Evolutionary conservation across 2,329 filamentous ascomycete genomes (phyloP).

Genomic region (Blastomyces gilchristii): DNA sequence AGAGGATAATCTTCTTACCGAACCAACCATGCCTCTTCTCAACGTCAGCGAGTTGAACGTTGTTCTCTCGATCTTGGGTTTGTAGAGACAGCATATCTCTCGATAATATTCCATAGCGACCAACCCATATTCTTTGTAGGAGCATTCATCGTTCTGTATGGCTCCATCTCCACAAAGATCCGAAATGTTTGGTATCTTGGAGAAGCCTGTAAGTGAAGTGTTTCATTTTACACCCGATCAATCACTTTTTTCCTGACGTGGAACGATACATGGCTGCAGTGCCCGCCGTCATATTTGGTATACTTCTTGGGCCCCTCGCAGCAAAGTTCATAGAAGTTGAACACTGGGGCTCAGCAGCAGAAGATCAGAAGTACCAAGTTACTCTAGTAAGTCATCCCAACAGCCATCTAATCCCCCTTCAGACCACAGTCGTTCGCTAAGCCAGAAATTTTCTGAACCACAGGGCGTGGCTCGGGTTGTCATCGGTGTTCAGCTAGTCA

Average conservation of each 20-base stretch:
- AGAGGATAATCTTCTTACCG: not conserved
- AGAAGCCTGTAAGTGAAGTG: constrained; percentile 27
- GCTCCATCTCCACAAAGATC: constrained; percentile 28
- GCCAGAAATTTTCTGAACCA: constrained; percentile 7
- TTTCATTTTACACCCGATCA: not conserved
- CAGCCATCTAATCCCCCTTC: not conserved
- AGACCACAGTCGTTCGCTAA: not conserved
- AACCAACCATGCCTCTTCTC: constrained; percentile 26
- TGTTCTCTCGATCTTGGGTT: constrained; percentile 26
- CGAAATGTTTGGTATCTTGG: constrained; percentile 33
- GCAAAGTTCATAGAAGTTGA: constrained; percentile 44
- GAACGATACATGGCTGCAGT: constrained; percentile 29
- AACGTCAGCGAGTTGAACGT: constrained; percentile 29
- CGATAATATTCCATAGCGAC: not conserved
- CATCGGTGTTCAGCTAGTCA: constrained; percentile 53
- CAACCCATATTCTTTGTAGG: constrained; percentile 18
- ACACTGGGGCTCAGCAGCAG: constrained; percentile 28
- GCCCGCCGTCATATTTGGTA: constrained; percentile 46
- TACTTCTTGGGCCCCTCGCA: constrained; percentile 45
- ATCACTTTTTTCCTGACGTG: not conserved
- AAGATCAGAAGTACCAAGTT: constrained; percentile 30
- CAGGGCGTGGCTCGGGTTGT: constrained; percentile 47
- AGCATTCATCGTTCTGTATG: constrained; percentile 26
- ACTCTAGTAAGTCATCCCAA: constrained; percentile 30
- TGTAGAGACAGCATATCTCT: constrained; percentile 7